phyloP scores from a whole-genome alignment of 441 rosid genomes.

The Gossypium schwendimanii region DNA sequence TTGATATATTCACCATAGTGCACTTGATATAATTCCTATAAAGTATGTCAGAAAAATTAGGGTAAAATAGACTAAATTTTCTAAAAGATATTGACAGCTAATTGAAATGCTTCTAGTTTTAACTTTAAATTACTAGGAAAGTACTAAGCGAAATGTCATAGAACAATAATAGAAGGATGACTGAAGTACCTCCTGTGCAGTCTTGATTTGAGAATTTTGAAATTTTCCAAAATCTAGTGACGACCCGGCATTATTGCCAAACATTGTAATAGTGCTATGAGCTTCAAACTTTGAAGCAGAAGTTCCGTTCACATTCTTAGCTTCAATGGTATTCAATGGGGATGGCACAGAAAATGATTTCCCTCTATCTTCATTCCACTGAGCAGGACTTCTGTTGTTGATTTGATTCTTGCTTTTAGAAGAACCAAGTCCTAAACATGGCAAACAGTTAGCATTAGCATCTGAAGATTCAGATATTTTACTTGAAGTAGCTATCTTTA shows the following conservation, averaged over 20 bases:
- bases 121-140: not conserved
- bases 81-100: not conserved
- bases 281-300: conserved; percentile 30
- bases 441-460: conserved; percentile 22
- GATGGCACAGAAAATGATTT: conserved; percentile 27
- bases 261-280: conserved; percentile 14
- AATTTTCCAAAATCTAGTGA: conserved; percentile 26
- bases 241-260: conserved; percentile 21
- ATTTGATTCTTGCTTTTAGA: conserved; percentile 21
- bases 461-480: conserved; percentile 36
- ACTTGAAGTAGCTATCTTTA: conserved; percentile 58
- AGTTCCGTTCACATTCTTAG: conserved; percentile 20
- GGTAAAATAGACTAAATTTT: not conserved
- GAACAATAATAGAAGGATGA: not conserved
- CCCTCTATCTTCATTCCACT: conserved; percentile 26
- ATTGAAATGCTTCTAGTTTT: not conserved
- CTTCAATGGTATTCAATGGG: conserved; percentile 18
- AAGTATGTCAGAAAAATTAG: not conserved
- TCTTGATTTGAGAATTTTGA: conserved; percentile 23
- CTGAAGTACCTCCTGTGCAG: conserved; percentile 31
- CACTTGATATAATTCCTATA: not conserved
- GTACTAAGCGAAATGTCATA: not conserved
- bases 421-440: conserved; percentile 22
- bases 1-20: not conserved
- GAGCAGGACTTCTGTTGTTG: conserved; percentile 23